These are phyloP conservation scores for Geranium brycei DNA, from an alignment of 345 rosid species.

Conservation along the genomic window DNA sequence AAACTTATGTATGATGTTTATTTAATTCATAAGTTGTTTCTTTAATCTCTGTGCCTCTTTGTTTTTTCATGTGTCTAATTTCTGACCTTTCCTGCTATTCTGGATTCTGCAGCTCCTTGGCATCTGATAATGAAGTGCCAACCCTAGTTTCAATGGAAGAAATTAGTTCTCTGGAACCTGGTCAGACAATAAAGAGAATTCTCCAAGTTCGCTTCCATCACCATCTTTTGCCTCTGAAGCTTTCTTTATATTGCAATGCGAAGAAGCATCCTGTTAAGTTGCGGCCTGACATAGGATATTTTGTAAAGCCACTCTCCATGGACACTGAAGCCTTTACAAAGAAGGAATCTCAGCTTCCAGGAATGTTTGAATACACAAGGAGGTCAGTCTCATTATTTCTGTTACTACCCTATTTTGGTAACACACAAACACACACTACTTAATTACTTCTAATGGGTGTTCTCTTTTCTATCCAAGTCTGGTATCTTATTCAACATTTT, in stretches of 20 bases:
- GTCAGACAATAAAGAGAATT: constrained; percentile 37
- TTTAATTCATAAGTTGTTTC: neutral
- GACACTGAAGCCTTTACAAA: constrained; percentile 39
- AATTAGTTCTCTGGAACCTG: constrained; percentile 53
- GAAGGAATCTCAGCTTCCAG: constrained; percentile 60
- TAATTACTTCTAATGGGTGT: neutral
- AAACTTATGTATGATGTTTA: too few relatives aligned
- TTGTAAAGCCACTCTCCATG: constrained; percentile 73
- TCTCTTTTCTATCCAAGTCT: neutral
- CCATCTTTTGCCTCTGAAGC: constrained; percentile 75
- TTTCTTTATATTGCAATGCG: constrained; percentile 38
- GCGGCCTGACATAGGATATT: constrained; percentile 91
- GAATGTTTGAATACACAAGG: constrained; percentile 80
- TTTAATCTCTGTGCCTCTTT: neutral
- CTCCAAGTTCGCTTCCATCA: constrained; percentile 81
- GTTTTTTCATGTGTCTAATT: constrained; percentile 1
- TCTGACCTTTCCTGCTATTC: constrained; percentile 9
- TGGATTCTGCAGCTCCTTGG: constrained; percentile 31
- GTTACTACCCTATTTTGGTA: neutral
- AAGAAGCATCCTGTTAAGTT: constrained; percentile 64
- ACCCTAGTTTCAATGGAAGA: constrained; percentile 58
- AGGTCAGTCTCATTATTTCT: constrained; percentile 36
- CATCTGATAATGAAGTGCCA: constrained; percentile 37
- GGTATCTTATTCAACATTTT: too few relatives aligned
- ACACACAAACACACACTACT: neutral